Base-by-base conservation (phyloP, 305 asterid species). In the Fraxinus latifolia region DNA sequence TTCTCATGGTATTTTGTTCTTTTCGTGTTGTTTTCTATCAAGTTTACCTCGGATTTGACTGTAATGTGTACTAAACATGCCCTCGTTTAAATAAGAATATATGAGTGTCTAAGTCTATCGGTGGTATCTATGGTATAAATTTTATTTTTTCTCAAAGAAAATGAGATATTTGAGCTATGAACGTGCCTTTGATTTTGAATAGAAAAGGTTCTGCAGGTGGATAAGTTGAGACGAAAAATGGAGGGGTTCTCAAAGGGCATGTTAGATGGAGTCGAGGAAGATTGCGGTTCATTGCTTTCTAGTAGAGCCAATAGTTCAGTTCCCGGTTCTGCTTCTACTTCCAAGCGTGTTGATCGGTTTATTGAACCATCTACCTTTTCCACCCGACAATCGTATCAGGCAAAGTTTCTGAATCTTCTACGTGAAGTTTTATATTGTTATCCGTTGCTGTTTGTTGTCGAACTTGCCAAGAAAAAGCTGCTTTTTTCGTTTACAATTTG, bases 281-380 rank as follows among this genome's bases (percentile, higher is more conserved):
- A 88, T 34, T 85, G 76, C 74, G 87, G 86, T 72, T 83, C 91
- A 44, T 84, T 86, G 77, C 81, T 83, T 76, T 74, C 87, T 37
- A 82, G 82, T 36, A 84, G 90, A 34, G 82, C 87, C 60, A 80
- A 85, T 67, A 85, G 86, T 80, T 89, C 90, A 23, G 87, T 85
- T 53, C 89, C 91, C 77, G 89, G 93, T 90, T 90, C 94, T 75
- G 91, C 93, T 86, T 90, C 94, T 3, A 84, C 90, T 76, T 89
- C 98, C 75, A 92, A 87, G 86, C 85, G 89, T 84, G 87, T 88
- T 25, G 90, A 93, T 50, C 77, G 58, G 37, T 82, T 68, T 76
- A 68, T 88, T 8, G 88, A 87, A 29, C 39, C 74, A 6, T 68
- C 74, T 68, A 12, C 74, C 74, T 14, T 68, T 14, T 12, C 74